A percentile compares a stretch with the other conserved stretches of the same genome.
phyloP scores from a whole-genome alignment of 495 filamentous ascomycete genomes.

The Entonaema liquescens region DNA sequence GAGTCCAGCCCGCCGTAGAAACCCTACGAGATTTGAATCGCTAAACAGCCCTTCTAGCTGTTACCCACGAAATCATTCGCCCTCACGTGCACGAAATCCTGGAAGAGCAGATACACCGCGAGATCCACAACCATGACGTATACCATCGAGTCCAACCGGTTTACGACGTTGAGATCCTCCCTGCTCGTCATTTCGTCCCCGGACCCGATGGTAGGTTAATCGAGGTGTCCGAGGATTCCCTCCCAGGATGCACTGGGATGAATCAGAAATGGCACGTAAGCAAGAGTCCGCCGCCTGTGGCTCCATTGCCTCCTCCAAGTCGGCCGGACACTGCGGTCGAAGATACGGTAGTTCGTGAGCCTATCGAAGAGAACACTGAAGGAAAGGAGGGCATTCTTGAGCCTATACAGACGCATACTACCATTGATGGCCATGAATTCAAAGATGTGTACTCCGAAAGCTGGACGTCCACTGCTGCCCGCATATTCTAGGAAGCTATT shows the following conservation, averaged over 20 bases:
- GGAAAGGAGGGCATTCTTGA: neutral
- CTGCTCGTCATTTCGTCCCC: conserved; percentile 37
- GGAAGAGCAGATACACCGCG: conserved; percentile 61
- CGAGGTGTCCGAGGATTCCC: conserved; percentile 6
- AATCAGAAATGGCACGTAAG: conserved; percentile 17
- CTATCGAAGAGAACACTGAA: neutral
- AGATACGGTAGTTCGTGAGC: neutral
- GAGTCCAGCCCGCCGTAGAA: neutral
- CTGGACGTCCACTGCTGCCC: conserved; percentile 8
- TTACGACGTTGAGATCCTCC: conserved; percentile 54
- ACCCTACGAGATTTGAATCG: neutral
- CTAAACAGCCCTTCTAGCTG: conserved; percentile 48
- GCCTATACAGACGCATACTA: neutral
- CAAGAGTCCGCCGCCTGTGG: neutral
- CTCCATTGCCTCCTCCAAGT: neutral
- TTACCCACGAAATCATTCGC: conserved; percentile 62
- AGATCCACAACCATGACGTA: conserved; percentile 65
- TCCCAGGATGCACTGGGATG: conserved; percentile 11
- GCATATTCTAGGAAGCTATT: neutral
- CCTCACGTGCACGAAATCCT: conserved; percentile 56
- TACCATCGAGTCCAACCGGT: conserved; percentile 63
- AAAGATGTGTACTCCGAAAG: conserved; percentile 8
- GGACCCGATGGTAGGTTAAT: neutral
- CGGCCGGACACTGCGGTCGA: neutral
- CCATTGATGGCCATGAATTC: neutral